Conservation (phyloP, 148 eudicot genomes). For the Silene conica region DNA sequence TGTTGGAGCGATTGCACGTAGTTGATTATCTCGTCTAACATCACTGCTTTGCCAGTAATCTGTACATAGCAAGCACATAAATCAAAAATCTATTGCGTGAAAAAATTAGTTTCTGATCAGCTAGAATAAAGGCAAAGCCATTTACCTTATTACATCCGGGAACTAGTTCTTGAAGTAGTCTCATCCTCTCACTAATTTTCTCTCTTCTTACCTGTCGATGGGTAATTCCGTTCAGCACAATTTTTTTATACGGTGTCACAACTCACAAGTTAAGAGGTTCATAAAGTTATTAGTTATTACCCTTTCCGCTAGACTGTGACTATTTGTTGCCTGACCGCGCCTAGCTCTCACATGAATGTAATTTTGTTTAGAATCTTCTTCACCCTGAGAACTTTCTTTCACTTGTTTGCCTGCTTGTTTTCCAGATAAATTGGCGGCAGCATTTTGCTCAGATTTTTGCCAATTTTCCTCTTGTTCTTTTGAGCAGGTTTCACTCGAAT, state of each 20-base stretch:
- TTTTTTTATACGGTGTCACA: neutral
- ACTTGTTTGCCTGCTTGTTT: conserved; percentile 61
- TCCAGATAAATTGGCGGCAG: conserved; percentile 28
- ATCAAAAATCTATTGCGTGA: neutral
- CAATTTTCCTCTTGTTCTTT: conserved; percentile 53
- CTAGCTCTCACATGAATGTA: conserved; percentile 94
- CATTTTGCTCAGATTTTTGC: conserved; percentile 42
- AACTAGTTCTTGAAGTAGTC: conserved; percentile 93
- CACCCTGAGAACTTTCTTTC: conserved; percentile 49
- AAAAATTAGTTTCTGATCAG: neutral
- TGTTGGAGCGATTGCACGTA: conserved; percentile 94
- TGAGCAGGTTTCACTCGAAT: conserved; percentile 45
- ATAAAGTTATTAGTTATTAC: conserved; percentile 39
- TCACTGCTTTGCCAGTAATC: conserved; percentile 97
- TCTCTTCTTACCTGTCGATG: conserved; percentile 79
- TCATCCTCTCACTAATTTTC: conserved; percentile 93
- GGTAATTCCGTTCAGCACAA: conserved; percentile 19
- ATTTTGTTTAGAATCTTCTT: conserved; percentile 55
- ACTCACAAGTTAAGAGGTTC: conserved; percentile 6
- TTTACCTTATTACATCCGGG: conserved; percentile 95
- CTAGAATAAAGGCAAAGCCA: conserved; percentile 5
- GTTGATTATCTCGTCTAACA: conserved; percentile 97
- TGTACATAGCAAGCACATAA: conserved; percentile 22
- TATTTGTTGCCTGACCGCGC: conserved; percentile 95
- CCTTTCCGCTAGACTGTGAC: conserved; percentile 98